These are phyloP conservation scores for Nannizziopsis arthrosporioides DNA, from an alignment of 2,329 filamentous ascomycete genomes.

Conservation along the genomic window DNA sequence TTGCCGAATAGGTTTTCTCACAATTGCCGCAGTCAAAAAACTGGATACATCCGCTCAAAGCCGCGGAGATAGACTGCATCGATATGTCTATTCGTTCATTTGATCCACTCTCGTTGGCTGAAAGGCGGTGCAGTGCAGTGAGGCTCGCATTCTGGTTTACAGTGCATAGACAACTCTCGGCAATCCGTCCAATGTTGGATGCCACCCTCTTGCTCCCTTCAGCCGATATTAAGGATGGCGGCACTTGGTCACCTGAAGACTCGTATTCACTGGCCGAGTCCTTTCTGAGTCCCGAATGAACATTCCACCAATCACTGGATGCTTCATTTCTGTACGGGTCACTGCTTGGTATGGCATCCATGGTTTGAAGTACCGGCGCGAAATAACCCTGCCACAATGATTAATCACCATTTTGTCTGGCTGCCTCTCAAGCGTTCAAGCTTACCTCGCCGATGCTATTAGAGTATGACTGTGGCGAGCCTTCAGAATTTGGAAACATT, in stretches of 20 bases:
- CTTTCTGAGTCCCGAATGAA: not conserved
- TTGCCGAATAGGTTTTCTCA: not conserved
- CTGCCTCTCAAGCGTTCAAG: no score
- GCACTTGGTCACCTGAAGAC: not conserved
- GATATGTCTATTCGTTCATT: not conserved
- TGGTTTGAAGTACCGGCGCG: not conserved
- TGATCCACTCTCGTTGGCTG: not conserved
- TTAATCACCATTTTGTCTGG: not conserved
- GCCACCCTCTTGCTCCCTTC: not conserved
- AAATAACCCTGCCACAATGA: not conserved
- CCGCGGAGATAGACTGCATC: constrained; percentile 1
- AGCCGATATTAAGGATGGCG: no score
- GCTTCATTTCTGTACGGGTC: not conserved
- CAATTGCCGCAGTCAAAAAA: not conserved
- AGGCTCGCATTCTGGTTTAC: not conserved
- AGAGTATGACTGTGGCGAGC: not conserved
- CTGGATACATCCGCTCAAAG: not conserved
- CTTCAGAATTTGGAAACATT: not conserved
- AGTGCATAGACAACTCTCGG: not conserved
- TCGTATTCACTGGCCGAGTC: not conserved
- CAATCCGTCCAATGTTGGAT: not conserved
- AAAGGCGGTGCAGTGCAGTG: not conserved
- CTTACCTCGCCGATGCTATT: not conserved
- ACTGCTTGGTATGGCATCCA: not conserved
- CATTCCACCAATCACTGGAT: not conserved